Evolutionary conservation across 768 basidiomycete species (phyloP).

Genomic region (Lentinula aciculospora): DNA sequence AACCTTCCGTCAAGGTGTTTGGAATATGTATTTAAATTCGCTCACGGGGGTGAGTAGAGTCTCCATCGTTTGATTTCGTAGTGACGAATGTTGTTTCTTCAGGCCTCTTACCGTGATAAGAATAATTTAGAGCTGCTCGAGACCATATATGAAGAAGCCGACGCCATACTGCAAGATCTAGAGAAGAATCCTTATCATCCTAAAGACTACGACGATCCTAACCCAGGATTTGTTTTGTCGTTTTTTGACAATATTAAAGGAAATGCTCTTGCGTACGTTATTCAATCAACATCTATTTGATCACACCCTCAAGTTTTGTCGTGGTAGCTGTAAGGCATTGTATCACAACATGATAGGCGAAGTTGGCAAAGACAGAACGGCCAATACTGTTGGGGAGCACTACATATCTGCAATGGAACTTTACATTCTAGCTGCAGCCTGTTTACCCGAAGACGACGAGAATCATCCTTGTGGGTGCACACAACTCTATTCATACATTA

Average conservation of each 20-base stretch:
- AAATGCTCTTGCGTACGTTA: constrained; percentile 29
- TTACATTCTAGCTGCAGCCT: constrained; percentile 25
- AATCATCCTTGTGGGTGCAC: constrained; percentile 16
- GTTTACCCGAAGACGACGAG: constrained; percentile 34
- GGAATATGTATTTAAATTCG: constrained; percentile 24
- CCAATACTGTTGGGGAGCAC: not conserved
- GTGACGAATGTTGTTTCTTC: not conserved
- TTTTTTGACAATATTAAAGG: constrained; percentile 33
- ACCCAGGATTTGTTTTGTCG: constrained; percentile 26
- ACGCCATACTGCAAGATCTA: constrained; percentile 24
- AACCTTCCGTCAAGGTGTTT: constrained; percentile 38
- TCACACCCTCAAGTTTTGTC: not conserved
- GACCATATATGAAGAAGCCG: constrained; percentile 24
- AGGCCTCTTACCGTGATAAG: not conserved
- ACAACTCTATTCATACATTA: not conserved
- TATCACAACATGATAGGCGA: not conserved
- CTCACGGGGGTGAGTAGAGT: constrained; percentile 26
- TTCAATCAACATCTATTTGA: not conserved
- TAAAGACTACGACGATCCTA: not conserved
- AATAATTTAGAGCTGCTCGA: constrained; percentile 14
- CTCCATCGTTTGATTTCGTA: not conserved
- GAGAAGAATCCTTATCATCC: constrained; percentile 19
- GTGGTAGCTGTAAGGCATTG: constrained; percentile 1
- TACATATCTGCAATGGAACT: constrained; percentile 19
- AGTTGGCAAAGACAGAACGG: not conserved